These are phyloP conservation scores for Backusella morwellensis DNA, from an alignment of 192 early-diverging fungal genomes.

Conservation along the genomic window DNA sequence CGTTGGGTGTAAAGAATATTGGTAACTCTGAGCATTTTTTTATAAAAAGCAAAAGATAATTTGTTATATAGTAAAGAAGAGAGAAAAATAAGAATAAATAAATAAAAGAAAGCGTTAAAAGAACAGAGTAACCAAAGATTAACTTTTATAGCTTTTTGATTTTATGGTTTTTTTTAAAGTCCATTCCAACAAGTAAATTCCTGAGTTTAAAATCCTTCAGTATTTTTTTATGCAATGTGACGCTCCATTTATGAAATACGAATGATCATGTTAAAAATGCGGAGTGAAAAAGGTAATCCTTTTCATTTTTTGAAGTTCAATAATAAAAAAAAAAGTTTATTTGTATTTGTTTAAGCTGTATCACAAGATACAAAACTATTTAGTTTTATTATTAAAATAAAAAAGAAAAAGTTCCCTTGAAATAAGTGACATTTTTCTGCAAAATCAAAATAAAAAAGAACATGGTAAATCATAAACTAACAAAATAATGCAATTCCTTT, in stretches of 20 bases:
- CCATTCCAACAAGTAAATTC: background rate
- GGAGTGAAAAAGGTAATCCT: background rate
- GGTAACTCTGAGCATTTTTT: background rate
- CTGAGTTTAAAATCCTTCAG: background rate
- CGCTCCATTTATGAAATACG: slow-evolving; percentile 1
- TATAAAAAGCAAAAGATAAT: background rate
- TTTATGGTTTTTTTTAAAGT: background rate
- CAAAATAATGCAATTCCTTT: background rate
- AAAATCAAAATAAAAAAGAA: slow-evolving; percentile 1
- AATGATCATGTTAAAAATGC: slow-evolving; percentile 7
- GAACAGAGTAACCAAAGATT: background rate
- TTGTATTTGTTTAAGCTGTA: background rate
- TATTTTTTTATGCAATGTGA: slow-evolving; percentile 1
- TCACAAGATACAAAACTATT: background rate
- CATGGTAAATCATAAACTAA: slow-evolving; percentile 8
- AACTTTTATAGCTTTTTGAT: background rate
- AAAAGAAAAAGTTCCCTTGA: background rate
- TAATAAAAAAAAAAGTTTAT: background rate
- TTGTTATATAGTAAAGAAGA: background rate
- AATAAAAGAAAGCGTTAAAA: background rate
- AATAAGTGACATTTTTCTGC: background rate
- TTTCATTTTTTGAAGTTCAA: background rate
- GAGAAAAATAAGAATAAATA: background rate
- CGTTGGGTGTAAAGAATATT: background rate
- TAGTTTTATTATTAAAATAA: background rate